These are phyloP conservation scores for Entophlyctis helioformis DNA, from an alignment of 192 early-diverging fungal genomes.

Conservation along the genomic window DNA sequence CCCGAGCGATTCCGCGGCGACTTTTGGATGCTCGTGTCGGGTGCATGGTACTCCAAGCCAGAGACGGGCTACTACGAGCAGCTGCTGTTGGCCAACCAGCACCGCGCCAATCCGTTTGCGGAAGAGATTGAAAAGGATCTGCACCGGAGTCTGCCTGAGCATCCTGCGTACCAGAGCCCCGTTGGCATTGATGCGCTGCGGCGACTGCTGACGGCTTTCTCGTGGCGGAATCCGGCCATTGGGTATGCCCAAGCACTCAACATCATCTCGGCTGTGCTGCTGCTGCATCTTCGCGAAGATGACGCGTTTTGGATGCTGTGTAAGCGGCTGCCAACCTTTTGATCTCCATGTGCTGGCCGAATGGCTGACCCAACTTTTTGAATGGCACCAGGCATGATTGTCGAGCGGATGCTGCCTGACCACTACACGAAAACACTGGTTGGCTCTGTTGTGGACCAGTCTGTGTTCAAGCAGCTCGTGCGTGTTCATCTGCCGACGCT, in stretches of 20 bases:
- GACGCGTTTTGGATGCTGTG: constrained; percentile 50
- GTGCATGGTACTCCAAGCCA: constrained; percentile 40
- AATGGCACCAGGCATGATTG: constrained; percentile 28
- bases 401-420: constrained; percentile 43
- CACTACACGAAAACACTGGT: constrained; percentile 51
- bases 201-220: constrained; percentile 41
- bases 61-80: constrained; percentile 27
- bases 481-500: constrained; percentile 27
- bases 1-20: constrained; percentile 34
- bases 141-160: constrained; percentile 41
- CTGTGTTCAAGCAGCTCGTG: constrained; percentile 36
- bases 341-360: too few species aligned
- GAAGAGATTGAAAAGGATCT: constrained; percentile 59
- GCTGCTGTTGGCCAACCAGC: constrained; percentile 19
- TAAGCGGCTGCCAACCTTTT: constrained; percentile 7
- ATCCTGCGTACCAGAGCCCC: constrained; percentile 40
- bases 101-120: constrained; percentile 25
- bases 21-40: constrained; percentile 40
- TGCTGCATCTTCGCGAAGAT: constrained; percentile 40
- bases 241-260: constrained; percentile 56
- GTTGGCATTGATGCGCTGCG: constrained; percentile 40
- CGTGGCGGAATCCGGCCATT: constrained; percentile 45
- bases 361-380: too few species aligned
- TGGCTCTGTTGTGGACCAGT: constrained; percentile 46
- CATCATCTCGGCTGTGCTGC: constrained; percentile 40